Base-by-base conservation (phyloP, 768 basidiomycete genomes). In the Lactifluus hygrophoroides region DNA sequence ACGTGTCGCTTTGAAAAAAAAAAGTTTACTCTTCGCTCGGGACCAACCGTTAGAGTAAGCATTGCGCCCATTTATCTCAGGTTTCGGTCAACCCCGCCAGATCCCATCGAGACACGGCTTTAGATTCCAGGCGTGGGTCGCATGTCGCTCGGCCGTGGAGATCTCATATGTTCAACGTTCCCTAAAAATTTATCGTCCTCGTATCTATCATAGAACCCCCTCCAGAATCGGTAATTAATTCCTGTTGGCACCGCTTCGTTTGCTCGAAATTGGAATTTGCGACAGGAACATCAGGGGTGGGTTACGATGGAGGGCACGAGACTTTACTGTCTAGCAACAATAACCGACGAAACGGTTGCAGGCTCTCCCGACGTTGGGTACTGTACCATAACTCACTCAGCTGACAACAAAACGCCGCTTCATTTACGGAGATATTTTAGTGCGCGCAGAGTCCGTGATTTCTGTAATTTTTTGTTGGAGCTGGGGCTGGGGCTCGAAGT, bases 61-160 rank as follows among this genome's bases (percentile, higher is more conserved):
- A 19, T 46, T 38, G 49, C 48, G 54, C 54, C 58, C 53, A 30
- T 54, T n/a, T n/a, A 19, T 43, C 25, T n/a, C n/a, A n/a, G 38
- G 47, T 42, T 32, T 51, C 54, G 53, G 53, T 54, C 44, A 23
- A 19, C 27, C 21, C 21, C 21, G 17, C 27, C 5, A 52, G 61
- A 59, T 53, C 52, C 21, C 52, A 54, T 60, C 25, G n/a, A 47
- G 23, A 40, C 17, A 19, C 21, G 47, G 19, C 19, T 35, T 38
- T 9, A 35, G 32, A 21, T 44, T 51, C 21, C 13, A 21, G 30
- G 17, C 25, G 51, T 48, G 30, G 52, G 51, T 54, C 58, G 38
- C 35, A 37, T 60, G 57, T 60, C 23, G 8, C 45, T n/a, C 47
- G 47, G 32, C 48, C 45, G 8, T 21, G 48, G n/a, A 47, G 37